Percentiles rank a stretch among this genome's conserved stretches.
These are phyloP conservation scores for Vigna nakashimae DNA, from an alignment of 306 rosid species.

Conservation along the genomic window DNA sequence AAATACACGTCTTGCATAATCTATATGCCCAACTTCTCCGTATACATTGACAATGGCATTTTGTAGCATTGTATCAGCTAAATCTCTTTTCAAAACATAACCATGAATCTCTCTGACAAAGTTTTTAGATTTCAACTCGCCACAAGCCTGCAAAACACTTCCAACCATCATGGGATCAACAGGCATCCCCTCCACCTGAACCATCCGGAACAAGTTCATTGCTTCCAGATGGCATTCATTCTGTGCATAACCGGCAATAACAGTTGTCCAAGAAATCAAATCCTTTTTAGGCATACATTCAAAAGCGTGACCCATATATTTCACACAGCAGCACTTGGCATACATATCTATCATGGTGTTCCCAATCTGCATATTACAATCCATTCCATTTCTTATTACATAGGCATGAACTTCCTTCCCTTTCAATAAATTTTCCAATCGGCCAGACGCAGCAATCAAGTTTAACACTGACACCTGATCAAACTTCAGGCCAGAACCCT, in stretches of 20 bases:
- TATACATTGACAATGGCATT: conserved; percentile 67
- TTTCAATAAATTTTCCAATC: conserved; percentile 54
- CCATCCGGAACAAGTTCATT: conserved; percentile 57
- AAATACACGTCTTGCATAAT: conserved; percentile 59
- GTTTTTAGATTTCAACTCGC: conserved; percentile 52
- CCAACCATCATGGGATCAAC: conserved; percentile 73
- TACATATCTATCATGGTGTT: conserved; percentile 80
- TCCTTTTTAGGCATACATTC: conserved; percentile 58
- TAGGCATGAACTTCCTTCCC: conserved; percentile 80
- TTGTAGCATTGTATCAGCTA: conserved; percentile 62
- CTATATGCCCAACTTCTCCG: conserved; percentile 57
- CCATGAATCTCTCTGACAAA: conserved; percentile 67
- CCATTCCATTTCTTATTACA: conserved; percentile 62
- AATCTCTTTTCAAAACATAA: conserved; percentile 53
- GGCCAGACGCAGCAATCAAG: conserved; percentile 64
- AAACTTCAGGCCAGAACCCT: conserved; percentile 52
- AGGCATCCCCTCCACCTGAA: conserved; percentile 49
- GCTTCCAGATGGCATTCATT: conserved; percentile 54
- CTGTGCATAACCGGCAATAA: conserved; percentile 74
- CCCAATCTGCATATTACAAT: conserved; percentile 63
- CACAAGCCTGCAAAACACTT: conserved; percentile 66
- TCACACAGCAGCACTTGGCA: conserved; percentile 60
- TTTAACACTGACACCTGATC: conserved; percentile 69
- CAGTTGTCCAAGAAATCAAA: conserved; percentile 76
- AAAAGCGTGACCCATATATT: conserved; percentile 63